These are phyloP conservation scores for Alternaria conjuncta DNA, from an alignment of 2,329 filamentous ascomycete species.

Conservation along the genomic window DNA sequence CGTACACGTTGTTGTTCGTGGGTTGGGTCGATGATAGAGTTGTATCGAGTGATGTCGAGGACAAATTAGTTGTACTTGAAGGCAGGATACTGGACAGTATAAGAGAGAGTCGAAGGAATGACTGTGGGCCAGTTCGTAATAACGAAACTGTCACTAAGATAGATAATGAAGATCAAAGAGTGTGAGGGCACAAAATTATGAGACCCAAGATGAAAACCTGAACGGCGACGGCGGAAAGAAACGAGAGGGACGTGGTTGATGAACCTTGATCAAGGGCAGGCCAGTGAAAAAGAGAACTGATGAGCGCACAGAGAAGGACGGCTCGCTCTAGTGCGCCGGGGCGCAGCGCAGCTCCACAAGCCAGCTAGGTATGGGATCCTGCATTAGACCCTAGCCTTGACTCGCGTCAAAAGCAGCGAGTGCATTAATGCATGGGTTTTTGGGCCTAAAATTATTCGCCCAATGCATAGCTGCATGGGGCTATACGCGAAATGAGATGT, in stretches of 20 bases:
- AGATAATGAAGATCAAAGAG: slow-evolving; percentile 18
- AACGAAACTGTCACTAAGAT: slow-evolving; percentile 50
- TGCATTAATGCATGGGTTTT: slow-evolving; percentile 44
- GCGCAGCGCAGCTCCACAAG: slow-evolving; percentile 48
- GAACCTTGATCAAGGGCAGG: slow-evolving; percentile 49
- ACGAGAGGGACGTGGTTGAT: slow-evolving; percentile 51
- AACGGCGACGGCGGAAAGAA: slow-evolving; percentile 43
- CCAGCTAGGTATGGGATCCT: slow-evolving; percentile 37
- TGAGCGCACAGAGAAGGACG: slow-evolving; percentile 48
- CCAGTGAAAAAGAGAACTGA: slow-evolving; percentile 52
- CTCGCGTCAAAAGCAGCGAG: slow-evolving; percentile 44
- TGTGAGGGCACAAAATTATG: slow-evolving; percentile 26
- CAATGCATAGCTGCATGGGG: slow-evolving; percentile 40
- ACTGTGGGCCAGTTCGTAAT: slow-evolving; percentile 50
- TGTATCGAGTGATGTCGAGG: slow-evolving; percentile 18
- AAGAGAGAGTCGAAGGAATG: slow-evolving; percentile 43
- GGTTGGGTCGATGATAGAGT: slow-evolving; percentile 3
- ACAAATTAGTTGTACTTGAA: slow-evolving; percentile 37
- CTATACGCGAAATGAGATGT: slow-evolving; percentile 47
- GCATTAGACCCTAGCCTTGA: slow-evolving; percentile 20
- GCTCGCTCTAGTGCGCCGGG: slow-evolving; percentile 48
- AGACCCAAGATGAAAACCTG: slow-evolving; percentile 46
- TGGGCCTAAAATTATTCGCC: slow-evolving; percentile 42
- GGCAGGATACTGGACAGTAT: slow-evolving; percentile 29
- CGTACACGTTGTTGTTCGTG: slow-evolving; percentile 18